Conservation (phyloP, 106 monocot species). For the Platanthera guangdongensis region DNA sequence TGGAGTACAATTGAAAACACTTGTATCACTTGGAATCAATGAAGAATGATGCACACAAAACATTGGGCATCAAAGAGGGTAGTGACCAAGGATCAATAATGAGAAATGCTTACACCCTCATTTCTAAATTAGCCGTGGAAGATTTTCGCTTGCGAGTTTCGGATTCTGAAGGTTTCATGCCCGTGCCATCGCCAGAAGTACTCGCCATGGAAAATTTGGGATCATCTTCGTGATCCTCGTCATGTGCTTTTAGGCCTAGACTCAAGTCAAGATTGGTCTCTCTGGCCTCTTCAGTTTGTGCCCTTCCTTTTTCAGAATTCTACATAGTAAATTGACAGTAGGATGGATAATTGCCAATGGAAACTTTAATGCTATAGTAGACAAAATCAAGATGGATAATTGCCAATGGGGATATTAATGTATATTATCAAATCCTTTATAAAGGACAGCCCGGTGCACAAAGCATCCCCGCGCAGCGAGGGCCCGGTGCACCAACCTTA, state of each 20-base stretch:
- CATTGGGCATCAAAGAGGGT: no score
- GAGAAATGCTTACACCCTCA: conserved; percentile 5
- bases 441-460: no score
- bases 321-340: neutral
- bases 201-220: neutral
- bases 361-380: neutral
- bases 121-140: neutral
- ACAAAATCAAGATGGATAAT: neutral
- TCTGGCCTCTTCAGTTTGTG: neutral
- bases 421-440: no score
- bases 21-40: neutral
- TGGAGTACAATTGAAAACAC: no score
- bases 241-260: conserved; percentile 5
- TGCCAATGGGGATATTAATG: neutral
- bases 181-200: neutral
- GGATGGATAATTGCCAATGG: neutral
- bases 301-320: neutral
- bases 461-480: no score
- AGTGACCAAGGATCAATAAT: neutral
- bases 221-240: neutral
- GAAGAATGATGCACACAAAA: neutral
- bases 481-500: no score
- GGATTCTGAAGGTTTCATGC: conserved; percentile 1
- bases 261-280: conserved; percentile 13
- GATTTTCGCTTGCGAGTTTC: no score